Evolutionary conservation across 805 yeast genomes (phyloP).

Genomic region (Ogataea salicorniae): DNA sequence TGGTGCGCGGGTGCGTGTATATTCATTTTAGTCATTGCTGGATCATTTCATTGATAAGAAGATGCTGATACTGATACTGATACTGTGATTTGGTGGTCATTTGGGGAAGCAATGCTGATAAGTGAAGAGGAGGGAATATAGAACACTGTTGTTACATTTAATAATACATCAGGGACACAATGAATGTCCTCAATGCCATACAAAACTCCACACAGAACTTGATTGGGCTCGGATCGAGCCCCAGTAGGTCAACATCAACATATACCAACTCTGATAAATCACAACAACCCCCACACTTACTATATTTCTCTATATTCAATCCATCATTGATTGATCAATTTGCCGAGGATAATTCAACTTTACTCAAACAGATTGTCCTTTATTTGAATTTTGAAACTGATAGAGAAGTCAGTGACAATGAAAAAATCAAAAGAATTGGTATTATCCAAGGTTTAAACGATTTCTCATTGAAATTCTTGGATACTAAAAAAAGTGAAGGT

Average conservation of each 20-base stretch:
- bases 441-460: constrained; percentile 24
- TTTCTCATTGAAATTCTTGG: constrained; percentile 22
- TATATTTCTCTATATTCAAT: constrained; percentile 21
- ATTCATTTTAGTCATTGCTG: too few species aligned
- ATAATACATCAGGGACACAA: background rate
- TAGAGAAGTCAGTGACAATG: constrained; percentile 14
- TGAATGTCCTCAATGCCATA: constrained; percentile 20
- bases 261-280: background rate
- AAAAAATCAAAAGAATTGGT: constrained; percentile 22
- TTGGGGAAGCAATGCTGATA: too few species aligned
- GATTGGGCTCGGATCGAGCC: constrained; percentile 2
- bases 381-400: constrained; percentile 19
- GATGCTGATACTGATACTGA: too few species aligned
- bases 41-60: too few species aligned
- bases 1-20: too few species aligned
- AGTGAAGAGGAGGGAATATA: too few species aligned
- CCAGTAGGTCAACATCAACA: background rate
- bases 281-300: constrained; percentile 11
- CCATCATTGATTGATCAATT: constrained; percentile 7
- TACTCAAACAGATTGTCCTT: constrained; percentile 20
- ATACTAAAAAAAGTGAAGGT: background rate
- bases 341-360: constrained; percentile 20
- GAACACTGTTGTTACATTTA: too few species aligned
- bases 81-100: too few species aligned
- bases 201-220: constrained; percentile 16